phyloP scores from a whole-genome alignment of 257 asterid genomes.

The Mitragyna speciosa region DNA sequence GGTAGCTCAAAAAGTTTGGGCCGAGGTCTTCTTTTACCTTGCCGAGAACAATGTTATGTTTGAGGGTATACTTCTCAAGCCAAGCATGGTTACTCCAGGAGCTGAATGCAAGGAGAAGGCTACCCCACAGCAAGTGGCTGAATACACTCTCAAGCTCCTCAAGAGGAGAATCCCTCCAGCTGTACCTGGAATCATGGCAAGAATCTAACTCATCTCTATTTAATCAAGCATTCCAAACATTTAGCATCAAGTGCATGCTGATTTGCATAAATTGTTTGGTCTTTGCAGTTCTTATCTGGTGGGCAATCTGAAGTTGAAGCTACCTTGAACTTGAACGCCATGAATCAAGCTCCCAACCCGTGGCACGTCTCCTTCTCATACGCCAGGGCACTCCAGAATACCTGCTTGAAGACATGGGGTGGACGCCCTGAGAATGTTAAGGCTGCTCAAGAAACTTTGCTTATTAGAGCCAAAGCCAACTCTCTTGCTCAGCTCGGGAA shows the following conservation, averaged over 20 bases:
- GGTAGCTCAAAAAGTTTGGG: constrained; percentile 83
- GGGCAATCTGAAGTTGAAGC: constrained; percentile 88
- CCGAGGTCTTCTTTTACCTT: constrained; percentile 88
- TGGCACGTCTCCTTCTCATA: constrained; percentile 82
- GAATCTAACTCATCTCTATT: constrained; percentile 1
- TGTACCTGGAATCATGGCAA: constrained; percentile 73
- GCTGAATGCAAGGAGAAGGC: constrained; percentile 78
- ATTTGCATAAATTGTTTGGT: neutral
- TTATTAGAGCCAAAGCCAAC: constrained; percentile 65
- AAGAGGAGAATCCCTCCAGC: constrained; percentile 63
- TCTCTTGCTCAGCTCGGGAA: constrained; percentile 82
- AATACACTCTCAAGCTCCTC: constrained; percentile 79
- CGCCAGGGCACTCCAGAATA: constrained; percentile 78
- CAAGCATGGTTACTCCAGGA: constrained; percentile 98
- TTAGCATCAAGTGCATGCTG: neutral
- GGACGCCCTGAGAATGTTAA: constrained; percentile 62
- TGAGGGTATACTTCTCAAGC: constrained; percentile 89
- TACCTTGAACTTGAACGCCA: constrained; percentile 71
- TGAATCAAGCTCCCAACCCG: constrained; percentile 81
- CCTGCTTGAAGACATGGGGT: constrained; percentile 78
- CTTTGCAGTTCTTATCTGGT: constrained; percentile 68
- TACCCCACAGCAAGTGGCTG: constrained; percentile 67
- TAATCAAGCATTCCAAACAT: neutral
- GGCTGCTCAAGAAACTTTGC: constrained; percentile 67
- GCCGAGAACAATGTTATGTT: constrained; percentile 83